Evolutionary conservation across 306 rosid species (phyloP).

Genomic region (Cicer cuneatum): DNA sequence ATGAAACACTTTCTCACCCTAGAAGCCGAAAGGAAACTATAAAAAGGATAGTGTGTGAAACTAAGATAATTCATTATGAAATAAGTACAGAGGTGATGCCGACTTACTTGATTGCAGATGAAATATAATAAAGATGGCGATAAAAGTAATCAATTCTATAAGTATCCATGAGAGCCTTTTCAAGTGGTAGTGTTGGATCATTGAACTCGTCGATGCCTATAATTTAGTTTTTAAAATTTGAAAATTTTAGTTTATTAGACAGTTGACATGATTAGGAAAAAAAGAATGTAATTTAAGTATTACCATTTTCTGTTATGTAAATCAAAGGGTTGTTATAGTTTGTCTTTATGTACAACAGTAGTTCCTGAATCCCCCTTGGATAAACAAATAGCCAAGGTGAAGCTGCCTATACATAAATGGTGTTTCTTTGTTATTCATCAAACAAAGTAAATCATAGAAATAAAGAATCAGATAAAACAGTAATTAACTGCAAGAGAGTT

Average conservation of each 20-base stretch:
- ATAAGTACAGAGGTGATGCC: conserved; percentile 8
- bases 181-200: conserved; percentile 52
- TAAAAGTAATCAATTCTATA: conserved; percentile 60
- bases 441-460: conserved; percentile 24
- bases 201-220: conserved; percentile 62
- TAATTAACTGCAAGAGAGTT: conserved; percentile 16
- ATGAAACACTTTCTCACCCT: too few species aligned
- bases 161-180: conserved; percentile 56
- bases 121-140: conserved; percentile 63
- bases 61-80: neutral
- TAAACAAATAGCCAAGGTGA: conserved; percentile 59
- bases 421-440: neutral
- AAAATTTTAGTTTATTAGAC: neutral
- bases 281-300: neutral
- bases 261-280: neutral
- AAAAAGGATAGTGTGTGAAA: neutral
- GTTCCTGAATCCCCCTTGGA: conserved; percentile 61
- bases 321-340: conserved; percentile 60
- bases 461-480: neutral
- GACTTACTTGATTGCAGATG: conserved; percentile 57
- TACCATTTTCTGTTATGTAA: conserved; percentile 79
- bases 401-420: conserved; percentile 50
- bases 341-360: conserved; percentile 52
- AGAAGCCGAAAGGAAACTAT: too few species aligned
- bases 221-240: neutral